phyloP scores from a whole-genome alignment of 768 basidiomycete species.

The Hypholoma sublateritium region DNA sequence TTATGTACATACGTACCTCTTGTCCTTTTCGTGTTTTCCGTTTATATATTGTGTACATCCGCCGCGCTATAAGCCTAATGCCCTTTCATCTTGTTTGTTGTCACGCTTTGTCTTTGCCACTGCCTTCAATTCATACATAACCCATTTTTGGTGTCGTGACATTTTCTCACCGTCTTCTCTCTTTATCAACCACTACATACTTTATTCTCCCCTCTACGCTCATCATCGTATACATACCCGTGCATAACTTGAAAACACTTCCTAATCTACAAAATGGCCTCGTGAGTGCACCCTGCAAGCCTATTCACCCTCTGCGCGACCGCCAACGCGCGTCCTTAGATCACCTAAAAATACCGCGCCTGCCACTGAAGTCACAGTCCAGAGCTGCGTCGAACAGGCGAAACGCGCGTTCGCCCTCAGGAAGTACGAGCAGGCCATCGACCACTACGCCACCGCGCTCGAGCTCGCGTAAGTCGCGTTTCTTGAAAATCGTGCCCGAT shows the following conservation, averaged over 20 bases:
- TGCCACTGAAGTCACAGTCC: slow-evolving; percentile 36
- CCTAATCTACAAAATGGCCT: slow-evolving; percentile 20
- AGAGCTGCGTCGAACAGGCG: slow-evolving; percentile 70
- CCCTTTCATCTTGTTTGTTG: slow-evolving; percentile 13
- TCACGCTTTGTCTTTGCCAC: slow-evolving; percentile 13
- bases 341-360: slow-evolving; percentile 14
- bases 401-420: slow-evolving; percentile 87
- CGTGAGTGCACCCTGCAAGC: slow-evolving; percentile 20
- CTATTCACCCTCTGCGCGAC: not conserved
- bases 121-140: slow-evolving; percentile 10
- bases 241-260: slow-evolving; percentile 4
- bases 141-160: slow-evolving; percentile 11
- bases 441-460: slow-evolving; percentile 80
- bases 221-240: slow-evolving; percentile 7
- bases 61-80: slow-evolving; percentile 11
- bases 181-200: slow-evolving; percentile 10
- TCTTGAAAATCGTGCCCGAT: not conserved
- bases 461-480: slow-evolving; percentile 73
- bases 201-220: slow-evolving; percentile 6
- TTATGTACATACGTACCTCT: slow-evolving; percentile 9
- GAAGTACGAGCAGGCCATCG: slow-evolving; percentile 84
- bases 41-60: slow-evolving; percentile 17
- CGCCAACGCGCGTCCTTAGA: slow-evolving; percentile 6
- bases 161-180: slow-evolving; percentile 15
- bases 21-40: slow-evolving; percentile 17